A percentile compares a stretch with the other conserved stretches of the same genome.
Conservation (phyloP, 1,284 basidiomycete species). For the Pisolithus thermaeus region DNA sequence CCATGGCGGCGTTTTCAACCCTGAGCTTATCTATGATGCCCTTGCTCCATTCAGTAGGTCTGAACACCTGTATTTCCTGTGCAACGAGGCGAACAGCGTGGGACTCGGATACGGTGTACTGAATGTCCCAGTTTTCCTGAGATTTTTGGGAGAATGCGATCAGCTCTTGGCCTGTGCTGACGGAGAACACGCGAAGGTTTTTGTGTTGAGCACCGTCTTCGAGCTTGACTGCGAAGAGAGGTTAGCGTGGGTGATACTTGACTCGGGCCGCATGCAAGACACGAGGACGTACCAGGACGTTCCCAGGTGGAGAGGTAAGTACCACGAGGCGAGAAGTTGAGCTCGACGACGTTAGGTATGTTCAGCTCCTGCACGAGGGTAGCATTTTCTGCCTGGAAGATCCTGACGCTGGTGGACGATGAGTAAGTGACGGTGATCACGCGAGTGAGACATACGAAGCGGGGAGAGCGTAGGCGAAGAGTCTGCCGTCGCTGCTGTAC, state of each 20-base stretch:
- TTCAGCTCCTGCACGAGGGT: constrained; percentile 65
- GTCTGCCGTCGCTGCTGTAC: constrained; percentile 85
- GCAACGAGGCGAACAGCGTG: constrained; percentile 82
- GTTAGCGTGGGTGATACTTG: constrained; percentile 3
- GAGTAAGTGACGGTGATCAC: not conserved
- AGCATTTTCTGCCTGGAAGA: constrained; percentile 73
- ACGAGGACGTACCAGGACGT: constrained; percentile 54
- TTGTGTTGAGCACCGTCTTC: constrained; percentile 83
- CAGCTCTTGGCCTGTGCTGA: constrained; percentile 75
- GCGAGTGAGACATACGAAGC: constrained; percentile 48
- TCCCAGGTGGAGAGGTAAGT: constrained; percentile 95
- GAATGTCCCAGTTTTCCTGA: constrained; percentile 81
- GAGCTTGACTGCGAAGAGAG: constrained; percentile 49
- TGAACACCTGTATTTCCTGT: constrained; percentile 86
- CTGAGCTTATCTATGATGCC: constrained; percentile 78
- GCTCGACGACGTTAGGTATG: constrained; percentile 72
- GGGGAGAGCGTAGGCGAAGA: constrained; percentile 81
- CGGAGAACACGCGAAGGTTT: constrained; percentile 84
- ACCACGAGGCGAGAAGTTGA: constrained; percentile 89
- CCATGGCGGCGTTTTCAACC: constrained; percentile 74
- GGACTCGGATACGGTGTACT: constrained; percentile 89
- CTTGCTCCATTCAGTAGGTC: constrained; percentile 72
- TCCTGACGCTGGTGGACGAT: constrained; percentile 50
- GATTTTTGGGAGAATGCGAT: constrained; percentile 81
- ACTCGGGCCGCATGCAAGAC: constrained; percentile 3